Conservation (phyloP, 164 flowering plant species). For the Sextonia rubra region DNA sequence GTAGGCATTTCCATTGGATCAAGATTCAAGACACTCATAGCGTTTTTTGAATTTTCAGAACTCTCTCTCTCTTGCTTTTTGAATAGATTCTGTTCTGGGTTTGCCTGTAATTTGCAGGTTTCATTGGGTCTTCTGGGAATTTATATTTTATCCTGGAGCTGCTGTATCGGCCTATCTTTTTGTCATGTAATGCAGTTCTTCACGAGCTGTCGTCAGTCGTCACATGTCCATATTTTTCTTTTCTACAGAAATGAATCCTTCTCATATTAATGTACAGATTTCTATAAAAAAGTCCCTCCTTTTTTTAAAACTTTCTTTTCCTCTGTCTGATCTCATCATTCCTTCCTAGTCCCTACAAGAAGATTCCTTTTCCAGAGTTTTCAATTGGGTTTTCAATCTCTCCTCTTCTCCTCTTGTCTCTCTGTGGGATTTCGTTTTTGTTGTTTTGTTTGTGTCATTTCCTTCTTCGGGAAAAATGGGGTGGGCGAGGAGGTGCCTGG, state of each 20-base stretch:
- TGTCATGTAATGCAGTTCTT: constrained; percentile 61
- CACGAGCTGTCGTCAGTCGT: constrained; percentile 58
- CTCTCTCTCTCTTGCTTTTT: constrained; percentile 18
- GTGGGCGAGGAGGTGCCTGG: constrained; percentile 66
- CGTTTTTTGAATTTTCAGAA: too few species aligned
- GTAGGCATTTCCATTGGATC: neutral
- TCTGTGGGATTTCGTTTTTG: neutral
- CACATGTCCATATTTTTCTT: neutral
- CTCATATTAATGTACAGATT: constrained; percentile 10
- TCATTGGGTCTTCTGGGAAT: neutral
- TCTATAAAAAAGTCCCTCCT: neutral
- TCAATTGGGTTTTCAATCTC: constrained; percentile 11
- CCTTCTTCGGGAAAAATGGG: constrained; percentile 51
- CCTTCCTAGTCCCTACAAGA: neutral
- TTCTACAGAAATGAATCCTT: constrained; percentile 15
- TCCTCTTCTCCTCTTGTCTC: neutral
- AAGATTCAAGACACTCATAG: neutral
- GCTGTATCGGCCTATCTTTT: constrained; percentile 38
- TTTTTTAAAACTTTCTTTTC: neutral
- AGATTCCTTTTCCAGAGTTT: neutral
- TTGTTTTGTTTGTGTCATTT: neutral
- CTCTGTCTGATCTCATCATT: neutral
- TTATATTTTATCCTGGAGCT: constrained; percentile 27
- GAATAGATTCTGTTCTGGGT: neutral
- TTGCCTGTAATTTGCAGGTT: neutral